Evolutionary conservation across 305 asterid genomes (phyloP), one percentile per base, ranked within the genome.

Genomic region (Fraxinus velutina): DNA sequence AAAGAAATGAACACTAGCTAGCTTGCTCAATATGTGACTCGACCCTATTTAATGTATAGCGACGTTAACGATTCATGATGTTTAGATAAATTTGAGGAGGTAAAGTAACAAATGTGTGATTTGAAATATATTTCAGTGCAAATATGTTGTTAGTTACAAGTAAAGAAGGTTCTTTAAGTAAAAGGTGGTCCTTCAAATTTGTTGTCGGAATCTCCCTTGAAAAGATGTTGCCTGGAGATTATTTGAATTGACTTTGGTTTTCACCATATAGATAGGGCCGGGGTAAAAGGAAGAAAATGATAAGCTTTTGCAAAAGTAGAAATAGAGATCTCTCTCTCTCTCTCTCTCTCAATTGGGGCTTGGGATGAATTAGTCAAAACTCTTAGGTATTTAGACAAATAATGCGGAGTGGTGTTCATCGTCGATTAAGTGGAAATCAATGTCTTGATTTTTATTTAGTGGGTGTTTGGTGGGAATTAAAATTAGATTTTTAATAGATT

Each of bases 161-260:
- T 22, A 22, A 62, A 22, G 71, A 62, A 62, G 27, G 71, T 62
- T 62, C 71, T 62, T 22, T 62, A 21, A 12, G 22, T 22, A 24
- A 22, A 62, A 62, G 71, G 10, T 7, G 13, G 71, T 8, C 71
- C 71, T 19, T 2, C 15, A 62, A 62, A 62, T 6, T 62, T 36
- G 30, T 62, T 62, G 71, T 62, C 71, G 71, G 71, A 22, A 62
- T 22, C 32, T 7, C 33, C 71, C 71, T 62, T 6, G 71, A 21
- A 60, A 62, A 62, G 71, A 62, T 62, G 71, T 62, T 62, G 71
- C 71, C 71, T 62, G 71, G 71, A 62, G 71, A 62, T 62, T 62
- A 62, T 62, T 22, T 60, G 70, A 62, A 21, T 21, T 62, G 71
- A 62, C 71, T 24, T 62, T 62, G 15, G 0, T 52, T 52, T 52